Conservation (phyloP, 176 grass and related monocot species). For the Metroxylon sagu region DNA sequence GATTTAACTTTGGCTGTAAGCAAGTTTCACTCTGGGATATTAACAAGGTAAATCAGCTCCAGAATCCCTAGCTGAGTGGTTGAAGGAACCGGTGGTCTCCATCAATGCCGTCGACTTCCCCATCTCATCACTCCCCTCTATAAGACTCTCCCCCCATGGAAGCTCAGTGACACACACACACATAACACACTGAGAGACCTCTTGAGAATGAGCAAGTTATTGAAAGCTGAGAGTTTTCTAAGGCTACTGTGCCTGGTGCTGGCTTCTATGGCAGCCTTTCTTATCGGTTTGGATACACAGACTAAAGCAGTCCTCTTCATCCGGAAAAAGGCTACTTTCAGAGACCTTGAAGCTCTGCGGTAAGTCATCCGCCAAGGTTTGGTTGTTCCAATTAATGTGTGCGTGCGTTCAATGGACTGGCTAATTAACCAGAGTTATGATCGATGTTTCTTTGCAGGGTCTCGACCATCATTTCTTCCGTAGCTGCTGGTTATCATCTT, state of each 20-base stretch:
- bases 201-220: slow-evolving; percentile 1
- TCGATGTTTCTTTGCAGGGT: slow-evolving; percentile 17
- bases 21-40: too few species aligned
- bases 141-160: too few species aligned
- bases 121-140: too few species aligned
- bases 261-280: slow-evolving; percentile 44
- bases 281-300: slow-evolving; percentile 56
- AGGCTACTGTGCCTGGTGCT: slow-evolving; percentile 39
- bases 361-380: not conserved
- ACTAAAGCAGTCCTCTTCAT: slow-evolving; percentile 60
- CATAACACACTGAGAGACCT: too few species aligned
- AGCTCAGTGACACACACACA: too few species aligned
- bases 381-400: not conserved
- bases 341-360: slow-evolving; percentile 71
- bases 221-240: slow-evolving; percentile 42
- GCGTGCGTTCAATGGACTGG: not conserved
- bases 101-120: too few species aligned
- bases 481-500: slow-evolving; percentile 59
- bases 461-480: slow-evolving; percentile 26
- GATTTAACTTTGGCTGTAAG: too few species aligned
- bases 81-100: too few species aligned
- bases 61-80: too few species aligned
- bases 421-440: not conserved
- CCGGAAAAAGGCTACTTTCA: slow-evolving; percentile 49
- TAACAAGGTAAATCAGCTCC: too few species aligned